Base-by-base conservation (phyloP, 208 protist genomes). In the Leptomonas seymouri region DNA sequence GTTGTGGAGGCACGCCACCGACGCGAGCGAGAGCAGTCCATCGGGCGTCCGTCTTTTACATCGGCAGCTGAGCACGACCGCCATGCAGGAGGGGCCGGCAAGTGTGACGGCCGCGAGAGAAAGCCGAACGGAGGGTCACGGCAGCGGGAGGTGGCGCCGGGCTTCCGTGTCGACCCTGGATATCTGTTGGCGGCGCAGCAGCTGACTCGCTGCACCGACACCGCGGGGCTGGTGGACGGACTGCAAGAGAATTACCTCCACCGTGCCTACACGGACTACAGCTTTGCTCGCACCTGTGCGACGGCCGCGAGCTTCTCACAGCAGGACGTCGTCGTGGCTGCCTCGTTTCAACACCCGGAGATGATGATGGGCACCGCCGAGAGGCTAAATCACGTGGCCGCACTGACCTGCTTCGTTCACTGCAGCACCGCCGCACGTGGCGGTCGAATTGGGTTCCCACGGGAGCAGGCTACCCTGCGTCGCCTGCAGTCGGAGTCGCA, bases 181-280 rank as follows among this genome's bases (percentile, higher is more conserved):
- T 93, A 89, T 62, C 61, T 90, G 11, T 91, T 92, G 75, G 69
- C 81, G 45, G 70, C 75, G 20, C 84, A 80, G 28, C 48, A 71
- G 62, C 76, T 93, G 0, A 34, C 15, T 31, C 58, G 68, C 55
- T 69, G 67, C 63, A 36, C 71, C 4, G 65, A 81, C 69, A 71
- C 54, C 48, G 68, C 62, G 12, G 49, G 75, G 0, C 50, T 95
- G 18, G 56, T 94, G n/a, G 85, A 94, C 27, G 91, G 88, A 8
- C 71, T 96, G 34, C 81, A 86, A 55, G 88, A 94, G 58, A 84
- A 86, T 70, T 96, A 94, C 66, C 63, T 85, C n/a, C 55, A 76
- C 31, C 81, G 75, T 0, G 57, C 74, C 16, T 93, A 93, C 69
- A 74, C 76, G 14, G 91, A 96, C 71, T 93, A 91, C 82, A 80